Evolutionary conservation across 805 yeast species (phyloP).

Genomic region (Barnettozyma wickerhamii): DNA sequence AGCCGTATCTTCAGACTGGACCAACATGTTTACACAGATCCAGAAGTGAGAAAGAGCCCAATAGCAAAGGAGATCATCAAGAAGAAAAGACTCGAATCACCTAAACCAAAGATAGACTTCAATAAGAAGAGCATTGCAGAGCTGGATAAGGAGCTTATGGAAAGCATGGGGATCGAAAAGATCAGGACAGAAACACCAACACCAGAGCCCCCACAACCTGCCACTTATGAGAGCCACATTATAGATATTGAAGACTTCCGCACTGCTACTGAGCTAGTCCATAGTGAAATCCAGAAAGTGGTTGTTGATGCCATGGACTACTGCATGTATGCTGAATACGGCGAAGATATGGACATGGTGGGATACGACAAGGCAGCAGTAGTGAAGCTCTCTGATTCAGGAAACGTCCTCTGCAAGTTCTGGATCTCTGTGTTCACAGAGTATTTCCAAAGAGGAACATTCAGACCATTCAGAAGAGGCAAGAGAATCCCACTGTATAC

Average conservation of each 20-base stretch:
- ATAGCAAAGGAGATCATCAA: too few species aligned
- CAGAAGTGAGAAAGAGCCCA: too few species aligned
- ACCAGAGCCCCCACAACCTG: too few species aligned
- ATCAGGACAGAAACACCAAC: background rate
- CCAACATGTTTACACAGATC: too few species aligned
- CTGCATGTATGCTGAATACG: conserved; percentile 52
- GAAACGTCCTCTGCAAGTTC: conserved; percentile 38
- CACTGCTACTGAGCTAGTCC: conserved; percentile 27
- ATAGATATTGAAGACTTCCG: conserved; percentile 6
- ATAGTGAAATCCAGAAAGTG: conserved; percentile 37
- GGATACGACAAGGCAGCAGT: conserved; percentile 40
- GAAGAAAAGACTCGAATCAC: too few species aligned
- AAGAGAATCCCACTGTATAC: conserved; percentile 22
- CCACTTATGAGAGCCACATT: conserved; percentile 12
- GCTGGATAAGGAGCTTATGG: background rate
- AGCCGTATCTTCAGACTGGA: too few species aligned
- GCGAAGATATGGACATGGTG: conserved; percentile 46
- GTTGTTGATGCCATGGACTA: conserved; percentile 43
- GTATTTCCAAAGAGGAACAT: conserved; percentile 31
- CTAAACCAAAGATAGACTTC: too few species aligned
- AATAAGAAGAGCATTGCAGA: background rate
- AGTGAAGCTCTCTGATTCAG: conserved; percentile 37
- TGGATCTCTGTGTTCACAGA: conserved; percentile 57
- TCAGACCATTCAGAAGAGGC: conserved; percentile 24
- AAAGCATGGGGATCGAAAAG: background rate